These are phyloP conservation scores for Schizopora paradoxa DNA, from an alignment of 1,284 basidiomycete species.

Conservation along the genomic window DNA sequence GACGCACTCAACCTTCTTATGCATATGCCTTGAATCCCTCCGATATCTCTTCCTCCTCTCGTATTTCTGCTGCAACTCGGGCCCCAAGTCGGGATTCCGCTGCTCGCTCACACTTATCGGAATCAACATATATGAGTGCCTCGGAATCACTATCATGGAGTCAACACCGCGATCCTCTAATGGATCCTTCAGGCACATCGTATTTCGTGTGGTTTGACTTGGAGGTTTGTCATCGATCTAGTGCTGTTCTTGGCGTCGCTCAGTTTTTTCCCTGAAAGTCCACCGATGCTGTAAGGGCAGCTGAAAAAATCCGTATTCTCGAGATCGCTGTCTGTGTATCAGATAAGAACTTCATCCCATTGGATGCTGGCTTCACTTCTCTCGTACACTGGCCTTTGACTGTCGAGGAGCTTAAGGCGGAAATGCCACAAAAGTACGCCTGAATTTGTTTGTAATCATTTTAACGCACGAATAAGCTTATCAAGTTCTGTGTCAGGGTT, in stretches of 20 bases:
- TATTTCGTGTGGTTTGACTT: conserved; percentile 17
- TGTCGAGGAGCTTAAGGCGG: conserved; percentile 1
- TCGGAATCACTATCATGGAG: too few species aligned
- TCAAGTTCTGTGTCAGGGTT: background rate
- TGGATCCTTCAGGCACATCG: conserved; percentile 4
- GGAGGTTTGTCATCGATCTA: conserved; percentile 12
- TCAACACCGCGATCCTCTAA: too few species aligned
- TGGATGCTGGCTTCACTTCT: conserved; percentile 12
- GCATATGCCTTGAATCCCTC: too few species aligned
- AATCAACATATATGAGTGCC: too few species aligned
- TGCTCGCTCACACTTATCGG: too few species aligned
- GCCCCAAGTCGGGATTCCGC: too few species aligned
- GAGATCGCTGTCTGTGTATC: conserved; percentile 14
- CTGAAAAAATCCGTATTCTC: conserved; percentile 11
- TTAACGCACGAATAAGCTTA: background rate
- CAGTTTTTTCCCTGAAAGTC: conserved; percentile 3
- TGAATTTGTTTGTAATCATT: background rate
- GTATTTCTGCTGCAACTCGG: too few species aligned
- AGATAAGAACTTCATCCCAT: conserved; percentile 12
- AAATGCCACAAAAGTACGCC: conserved; percentile 9
- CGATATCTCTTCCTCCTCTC: too few species aligned
- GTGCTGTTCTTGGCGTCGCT: background rate
- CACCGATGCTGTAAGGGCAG: conserved; percentile 10
- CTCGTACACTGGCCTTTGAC: conserved; percentile 15
- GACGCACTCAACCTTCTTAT: too few species aligned